Evolutionary conservation across 2,329 filamentous ascomycete species (phyloP), one percentile per base, ranked within the genome.

Genomic region (Paecilomyces dactylethromorphus): DNA sequence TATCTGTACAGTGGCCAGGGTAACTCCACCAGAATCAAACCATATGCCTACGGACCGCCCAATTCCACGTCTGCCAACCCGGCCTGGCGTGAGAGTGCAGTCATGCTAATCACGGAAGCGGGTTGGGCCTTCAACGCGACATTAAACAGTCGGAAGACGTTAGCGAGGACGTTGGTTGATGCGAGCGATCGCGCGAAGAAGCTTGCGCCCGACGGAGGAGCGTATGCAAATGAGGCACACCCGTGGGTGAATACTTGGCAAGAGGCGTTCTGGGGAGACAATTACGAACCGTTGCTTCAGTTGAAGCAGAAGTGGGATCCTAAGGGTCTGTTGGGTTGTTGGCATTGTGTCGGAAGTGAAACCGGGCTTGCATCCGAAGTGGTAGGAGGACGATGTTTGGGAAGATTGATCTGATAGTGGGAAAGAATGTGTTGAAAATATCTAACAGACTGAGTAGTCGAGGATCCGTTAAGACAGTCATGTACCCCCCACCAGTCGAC

Each of bases 161-260:
- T 26, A 26, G 24, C 24, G 24, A 26, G 24, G 24, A 26, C 24
- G 24, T 26, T 26, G 24, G 24, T 26, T 26, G 24, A 5, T 5
- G 24, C 24, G 24, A 26, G 24, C 5, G 24, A 26, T 26, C 24
- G 24, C 24, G 72, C 22, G 72, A 71, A 7, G 64, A 69, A 22
- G 68, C 75, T 15, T 61, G 66, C 7, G 61, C 65, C 18, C 39
- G 52, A 21, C 18, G 67, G 68, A 63, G 74, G 73, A 12, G 66
- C 69, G 1, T 77, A 77, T 56, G 56, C 70, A 18, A 77, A 77
- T 54, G 72, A 75, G 60, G 75, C 75, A 4, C 70, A 77, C 60
- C 67, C 71, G 8, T 69, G 68, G n/a, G 74, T 78, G 62, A 70
- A 74, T 4, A 62, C 71, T 26, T 78, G 73, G 64, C 71, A 77